A percentile compares a stretch with the other conserved stretches of the same genome.
phyloP scores from a whole-genome alignment of 192 early-diverging fungal genomes.

The Backusella macrospora region DNA sequence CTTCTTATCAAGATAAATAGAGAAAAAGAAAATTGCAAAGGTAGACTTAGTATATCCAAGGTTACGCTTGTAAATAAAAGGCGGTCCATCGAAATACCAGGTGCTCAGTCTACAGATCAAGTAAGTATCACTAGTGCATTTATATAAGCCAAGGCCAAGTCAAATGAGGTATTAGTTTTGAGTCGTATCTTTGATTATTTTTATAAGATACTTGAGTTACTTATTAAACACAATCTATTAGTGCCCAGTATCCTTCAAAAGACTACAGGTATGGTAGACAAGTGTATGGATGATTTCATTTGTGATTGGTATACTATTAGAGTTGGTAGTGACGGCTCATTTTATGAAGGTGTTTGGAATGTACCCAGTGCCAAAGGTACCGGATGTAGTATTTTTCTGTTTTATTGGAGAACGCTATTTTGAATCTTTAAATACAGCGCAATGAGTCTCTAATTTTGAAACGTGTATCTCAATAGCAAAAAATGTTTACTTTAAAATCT shows the following conservation, averaged over 20 bases:
- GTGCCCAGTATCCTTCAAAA: conserved; percentile 58
- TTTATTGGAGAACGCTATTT: conserved; percentile 41
- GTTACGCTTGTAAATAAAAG: not conserved
- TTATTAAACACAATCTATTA: conserved; percentile 61
- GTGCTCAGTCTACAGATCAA: conserved; percentile 21
- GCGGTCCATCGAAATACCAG: not conserved
- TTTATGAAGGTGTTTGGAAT: conserved; percentile 39
- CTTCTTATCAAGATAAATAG: conserved; percentile 33
- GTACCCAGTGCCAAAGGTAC: conserved; percentile 21
- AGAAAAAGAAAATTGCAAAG: conserved; percentile 32
- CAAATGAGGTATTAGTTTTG: conserved; percentile 59
- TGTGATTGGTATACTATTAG: conserved; percentile 41
- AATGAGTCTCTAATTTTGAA: conserved; percentile 46
- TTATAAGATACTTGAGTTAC: conserved; percentile 42
- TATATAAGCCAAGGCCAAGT: not conserved
- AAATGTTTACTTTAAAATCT: not conserved
- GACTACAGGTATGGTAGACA: conserved; percentile 52
- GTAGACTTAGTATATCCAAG: conserved; percentile 29
- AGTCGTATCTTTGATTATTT: conserved; percentile 50
- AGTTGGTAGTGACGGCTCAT: conserved; percentile 33
- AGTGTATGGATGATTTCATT: conserved; percentile 38
- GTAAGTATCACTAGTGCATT: conserved; percentile 6
- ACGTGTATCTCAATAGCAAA: conserved; percentile 40
- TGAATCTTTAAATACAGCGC: conserved; percentile 42
- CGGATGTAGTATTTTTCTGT: conserved; percentile 39